These are phyloP conservation scores for Paracamarosporium sp. DNA, from an alignment of 2,329 filamentous ascomycete genomes.

Conservation along the genomic window DNA sequence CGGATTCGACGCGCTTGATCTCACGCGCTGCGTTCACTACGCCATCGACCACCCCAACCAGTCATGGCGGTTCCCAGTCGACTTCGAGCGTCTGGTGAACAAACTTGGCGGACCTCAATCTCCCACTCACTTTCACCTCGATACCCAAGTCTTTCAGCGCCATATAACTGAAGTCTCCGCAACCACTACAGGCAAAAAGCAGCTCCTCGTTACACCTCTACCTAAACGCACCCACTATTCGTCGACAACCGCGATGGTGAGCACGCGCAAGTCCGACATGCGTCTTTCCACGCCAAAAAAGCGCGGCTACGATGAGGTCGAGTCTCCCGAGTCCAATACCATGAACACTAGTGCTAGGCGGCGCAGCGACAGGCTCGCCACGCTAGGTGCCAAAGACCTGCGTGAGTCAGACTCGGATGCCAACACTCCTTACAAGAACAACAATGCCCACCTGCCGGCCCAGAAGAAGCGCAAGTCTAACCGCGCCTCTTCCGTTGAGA, in stretches of 20 bases:
- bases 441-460: neutral
- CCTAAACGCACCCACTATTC: neutral
- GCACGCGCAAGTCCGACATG: neutral
- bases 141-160: conserved; percentile 16
- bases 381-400: neutral
- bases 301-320: neutral
- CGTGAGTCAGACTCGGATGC: neutral
- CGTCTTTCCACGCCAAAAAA: neutral
- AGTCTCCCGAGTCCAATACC: neutral
- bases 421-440: neutral
- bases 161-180: neutral
- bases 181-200: neutral
- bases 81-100: conserved; percentile 26
- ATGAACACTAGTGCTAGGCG: neutral
- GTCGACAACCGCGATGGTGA: neutral
- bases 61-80: conserved; percentile 31
- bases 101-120: conserved; percentile 17
- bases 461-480: conserved; percentile 2
- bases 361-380: conserved; percentile 10
- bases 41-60: conserved; percentile 20
- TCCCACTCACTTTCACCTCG: conserved; percentile 12
- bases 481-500: conserved; percentile 6
- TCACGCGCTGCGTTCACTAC: conserved; percentile 31
- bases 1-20: conserved; percentile 26
- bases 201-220: neutral